These are phyloP conservation scores for Citrus glauca DNA, from an alignment of 345 rosid genomes.

Conservation along the genomic window DNA sequence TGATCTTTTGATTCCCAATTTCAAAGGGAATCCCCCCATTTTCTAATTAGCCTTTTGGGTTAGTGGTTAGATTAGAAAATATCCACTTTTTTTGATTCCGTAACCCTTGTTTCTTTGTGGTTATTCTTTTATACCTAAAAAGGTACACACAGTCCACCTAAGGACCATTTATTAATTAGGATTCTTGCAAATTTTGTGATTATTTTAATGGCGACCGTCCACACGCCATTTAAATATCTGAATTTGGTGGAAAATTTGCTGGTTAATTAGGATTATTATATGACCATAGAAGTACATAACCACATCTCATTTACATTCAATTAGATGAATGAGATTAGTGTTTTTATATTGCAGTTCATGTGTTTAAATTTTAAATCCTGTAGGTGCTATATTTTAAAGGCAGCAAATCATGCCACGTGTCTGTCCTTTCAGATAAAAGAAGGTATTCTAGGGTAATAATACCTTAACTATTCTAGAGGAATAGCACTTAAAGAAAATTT, in stretches of 20 bases:
- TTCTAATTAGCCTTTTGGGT: background rate
- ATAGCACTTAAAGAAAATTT: too few species aligned
- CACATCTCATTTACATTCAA: too few species aligned
- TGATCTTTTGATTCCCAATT: conserved; percentile 2
- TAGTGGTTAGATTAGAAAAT: conserved; percentile 12
- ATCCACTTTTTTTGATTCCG: conserved; percentile 20
- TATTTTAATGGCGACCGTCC: background rate
- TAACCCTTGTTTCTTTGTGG: conserved; percentile 2
- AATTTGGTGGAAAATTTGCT: too few species aligned
- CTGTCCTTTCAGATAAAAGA: too few species aligned
- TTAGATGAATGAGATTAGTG: too few species aligned
- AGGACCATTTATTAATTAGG: background rate
- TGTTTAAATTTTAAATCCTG: too few species aligned
- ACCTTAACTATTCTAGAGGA: too few species aligned
- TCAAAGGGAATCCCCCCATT: conserved; percentile 17
- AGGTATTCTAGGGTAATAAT: fast-evolving
- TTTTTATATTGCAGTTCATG: too few species aligned
- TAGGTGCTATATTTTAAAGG: too few species aligned
- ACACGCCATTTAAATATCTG: background rate
- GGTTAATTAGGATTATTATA: too few species aligned
- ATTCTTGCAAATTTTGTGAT: background rate
- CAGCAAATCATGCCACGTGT: too few species aligned
- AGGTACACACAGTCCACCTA: conserved; percentile 8
- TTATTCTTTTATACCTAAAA: background rate
- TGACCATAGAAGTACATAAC: too few species aligned